These are phyloP conservation scores for Candida loeiensis DNA, from an alignment of 805 yeast species.

Conservation along the genomic window DNA sequence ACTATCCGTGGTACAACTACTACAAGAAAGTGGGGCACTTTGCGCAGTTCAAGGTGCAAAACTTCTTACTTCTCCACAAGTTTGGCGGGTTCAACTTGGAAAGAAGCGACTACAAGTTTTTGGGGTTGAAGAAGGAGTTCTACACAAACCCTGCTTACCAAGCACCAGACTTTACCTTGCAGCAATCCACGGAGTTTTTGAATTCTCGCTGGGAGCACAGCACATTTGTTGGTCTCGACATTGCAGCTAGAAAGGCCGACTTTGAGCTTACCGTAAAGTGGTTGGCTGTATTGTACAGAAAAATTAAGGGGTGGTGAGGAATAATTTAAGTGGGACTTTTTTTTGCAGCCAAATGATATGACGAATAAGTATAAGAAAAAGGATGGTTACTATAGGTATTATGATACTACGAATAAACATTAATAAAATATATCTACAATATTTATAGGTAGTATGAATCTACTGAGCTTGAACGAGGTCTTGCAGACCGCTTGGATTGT, in stretches of 20 bases:
- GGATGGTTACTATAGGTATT: too few relatives aligned
- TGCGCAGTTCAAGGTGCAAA: conserved; percentile 52
- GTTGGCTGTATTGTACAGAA: conserved; percentile 23
- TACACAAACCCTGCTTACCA: conserved; percentile 23
- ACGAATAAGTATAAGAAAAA: too few relatives aligned
- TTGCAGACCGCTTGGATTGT: conserved; percentile 32
- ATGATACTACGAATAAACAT: too few relatives aligned
- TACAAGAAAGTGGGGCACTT: conserved; percentile 57
- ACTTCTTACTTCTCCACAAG: conserved; percentile 45
- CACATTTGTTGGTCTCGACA: conserved; percentile 20
- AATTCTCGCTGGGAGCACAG: conserved; percentile 12
- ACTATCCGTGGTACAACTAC: conserved; percentile 75
- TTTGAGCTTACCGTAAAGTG: conserved; percentile 22
- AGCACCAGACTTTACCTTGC: conserved; percentile 14
- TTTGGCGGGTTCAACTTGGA: conserved; percentile 27
- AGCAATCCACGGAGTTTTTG: conserved; percentile 6
- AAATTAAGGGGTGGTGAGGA: conserved; percentile 15
- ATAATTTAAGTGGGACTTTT: neutral
- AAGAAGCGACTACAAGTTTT: conserved; percentile 17
- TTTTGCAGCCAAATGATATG: conserved; percentile 7
- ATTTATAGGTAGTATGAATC: too few relatives aligned
- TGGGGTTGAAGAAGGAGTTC: conserved; percentile 13
- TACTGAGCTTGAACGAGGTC: conserved; percentile 2
- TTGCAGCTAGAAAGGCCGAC: conserved; percentile 20
- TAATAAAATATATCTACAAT: too few relatives aligned